Percentiles rank a stretch among this genome's conserved stretches.
phyloP scores from a whole-genome alignment of 2,329 filamentous ascomycete genomes.

The Botrytis hyacinthi region DNA sequence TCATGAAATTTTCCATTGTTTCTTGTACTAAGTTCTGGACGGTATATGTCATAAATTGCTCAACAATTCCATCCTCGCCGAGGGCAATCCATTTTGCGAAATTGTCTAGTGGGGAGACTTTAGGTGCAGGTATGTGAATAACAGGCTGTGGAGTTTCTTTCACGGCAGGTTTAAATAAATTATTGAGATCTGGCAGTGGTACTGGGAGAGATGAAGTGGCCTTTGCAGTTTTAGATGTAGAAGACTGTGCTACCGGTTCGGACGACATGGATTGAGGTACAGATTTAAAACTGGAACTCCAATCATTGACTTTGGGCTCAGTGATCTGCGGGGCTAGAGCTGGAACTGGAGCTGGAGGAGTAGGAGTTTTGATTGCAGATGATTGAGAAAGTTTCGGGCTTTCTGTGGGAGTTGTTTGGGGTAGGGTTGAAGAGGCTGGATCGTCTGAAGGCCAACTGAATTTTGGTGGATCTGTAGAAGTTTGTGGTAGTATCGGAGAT shows the following conservation, averaged over 20 bases:
- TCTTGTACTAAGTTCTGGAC: slow-evolving; percentile 30
- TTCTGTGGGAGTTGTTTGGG: not conserved
- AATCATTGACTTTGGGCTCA: slow-evolving; percentile 1
- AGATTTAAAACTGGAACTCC: slow-evolving; percentile 12
- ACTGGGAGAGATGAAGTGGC: not conserved
- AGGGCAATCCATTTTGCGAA: slow-evolving; percentile 35
- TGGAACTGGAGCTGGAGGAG: not conserved
- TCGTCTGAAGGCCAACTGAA: slow-evolving; percentile 10
- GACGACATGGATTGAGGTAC: not conserved
- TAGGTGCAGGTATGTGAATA: not conserved
- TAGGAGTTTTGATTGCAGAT: not conserved
- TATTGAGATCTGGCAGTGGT: not conserved
- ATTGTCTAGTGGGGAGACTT: slow-evolving; percentile 9
- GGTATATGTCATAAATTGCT: slow-evolving; percentile 35
- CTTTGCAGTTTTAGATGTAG: not conserved
- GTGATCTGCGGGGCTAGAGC: not conserved
- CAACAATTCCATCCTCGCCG: slow-evolving; percentile 37
- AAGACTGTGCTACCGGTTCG: not conserved
- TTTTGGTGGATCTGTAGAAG: not conserved
- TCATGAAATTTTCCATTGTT: slow-evolving; percentile 25
- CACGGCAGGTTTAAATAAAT: not conserved
- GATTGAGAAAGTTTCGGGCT: not conserved
- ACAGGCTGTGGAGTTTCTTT: not conserved
- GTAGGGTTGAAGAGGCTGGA: not conserved
- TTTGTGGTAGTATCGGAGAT: not conserved